Base-by-base conservation (phyloP, 768 basidiomycete species). In the Dacryopinax primogenitus region DNA sequence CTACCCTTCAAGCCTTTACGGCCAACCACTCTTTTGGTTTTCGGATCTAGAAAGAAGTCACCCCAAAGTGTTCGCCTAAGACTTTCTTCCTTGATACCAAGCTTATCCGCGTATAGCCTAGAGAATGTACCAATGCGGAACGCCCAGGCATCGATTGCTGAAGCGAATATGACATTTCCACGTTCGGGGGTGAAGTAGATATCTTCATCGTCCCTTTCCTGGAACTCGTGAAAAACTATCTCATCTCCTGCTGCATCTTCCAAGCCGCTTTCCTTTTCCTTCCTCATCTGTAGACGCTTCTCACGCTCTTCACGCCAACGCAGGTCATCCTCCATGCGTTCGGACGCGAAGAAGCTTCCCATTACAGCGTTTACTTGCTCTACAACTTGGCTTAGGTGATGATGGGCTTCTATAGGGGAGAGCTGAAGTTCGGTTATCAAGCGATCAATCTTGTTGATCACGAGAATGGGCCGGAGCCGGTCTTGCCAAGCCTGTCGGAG, bases 281-380 rank as follows among this genome's bases (percentile, higher is more conserved):
- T 90, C 77, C 90, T 88, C 26, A 80, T 82, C 13, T 84, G 85
- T 18, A 95, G 76, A 13, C 93, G 83, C 23, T 84, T 81, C 70
- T 97, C 92, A 32, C 90, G 85, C 68, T 92, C 91, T 77, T 98
- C 95, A 68, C 88, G 79, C 92, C 96, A 96, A 15, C 91, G 81
- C 23, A 92, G 75, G 75, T 98, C 94, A 67, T 97, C 93, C 68
- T 95, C 93, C 93, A 98, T 96, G 18, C 96, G 79, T 67, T 97
- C 95, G 1, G 88, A 83, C 2, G 94, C 92, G 71, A 93, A 98
- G 75, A 97, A 94, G 65, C 84, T 84, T 0, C 96, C 96, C 92
- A 98, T 95, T 62, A 98, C 91, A 0, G 93, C 96, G 71, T 98
- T 99, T 28, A 97, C 94, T 71, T 96, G 91, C 73, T 98, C 95